Conservation (phyloP, 208 protist genomes). For the Acanthamoeba triangularis region DNA sequence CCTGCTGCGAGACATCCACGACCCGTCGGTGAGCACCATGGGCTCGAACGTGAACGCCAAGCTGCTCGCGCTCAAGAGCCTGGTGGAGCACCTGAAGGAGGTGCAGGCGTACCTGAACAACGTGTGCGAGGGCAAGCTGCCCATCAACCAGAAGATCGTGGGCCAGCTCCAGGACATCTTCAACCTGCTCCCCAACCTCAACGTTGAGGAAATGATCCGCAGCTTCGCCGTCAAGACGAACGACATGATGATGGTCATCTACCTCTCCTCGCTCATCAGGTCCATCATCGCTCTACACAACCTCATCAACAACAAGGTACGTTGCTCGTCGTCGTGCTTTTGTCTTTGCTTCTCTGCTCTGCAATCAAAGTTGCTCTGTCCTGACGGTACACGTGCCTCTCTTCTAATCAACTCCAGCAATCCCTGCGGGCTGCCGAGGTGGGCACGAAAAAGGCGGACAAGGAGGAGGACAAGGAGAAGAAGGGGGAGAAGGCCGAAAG, state of each 20-base stretch:
- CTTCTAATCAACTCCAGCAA: not conserved
- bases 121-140: constrained; percentile 90
- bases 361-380: not conserved
- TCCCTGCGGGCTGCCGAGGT: not conserved
- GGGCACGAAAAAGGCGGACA: not conserved
- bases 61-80: constrained; percentile 95
- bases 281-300: constrained; percentile 95
- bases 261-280: constrained; percentile 94
- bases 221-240: constrained; percentile 92
- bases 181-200: constrained; percentile 96
- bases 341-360: not conserved
- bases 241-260: constrained; percentile 92
- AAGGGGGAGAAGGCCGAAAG: constrained; percentile 43
- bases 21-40: constrained; percentile 97
- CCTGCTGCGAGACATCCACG: constrained; percentile 95
- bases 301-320: constrained; percentile 96
- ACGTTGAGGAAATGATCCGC: constrained; percentile 87
- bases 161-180: constrained; percentile 95
- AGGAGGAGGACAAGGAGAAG: constrained; percentile 46
- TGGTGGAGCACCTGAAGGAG: constrained; percentile 89
- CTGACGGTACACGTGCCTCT: not conserved
- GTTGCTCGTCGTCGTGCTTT: too few relatives aligned
- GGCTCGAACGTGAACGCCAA: constrained; percentile 96
- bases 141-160: constrained; percentile 95
- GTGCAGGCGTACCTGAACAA: constrained; percentile 89